Evolutionary conservation across 2,329 filamentous ascomycete species (phyloP).

Genomic region (Colletotrichum sp.): DNA sequence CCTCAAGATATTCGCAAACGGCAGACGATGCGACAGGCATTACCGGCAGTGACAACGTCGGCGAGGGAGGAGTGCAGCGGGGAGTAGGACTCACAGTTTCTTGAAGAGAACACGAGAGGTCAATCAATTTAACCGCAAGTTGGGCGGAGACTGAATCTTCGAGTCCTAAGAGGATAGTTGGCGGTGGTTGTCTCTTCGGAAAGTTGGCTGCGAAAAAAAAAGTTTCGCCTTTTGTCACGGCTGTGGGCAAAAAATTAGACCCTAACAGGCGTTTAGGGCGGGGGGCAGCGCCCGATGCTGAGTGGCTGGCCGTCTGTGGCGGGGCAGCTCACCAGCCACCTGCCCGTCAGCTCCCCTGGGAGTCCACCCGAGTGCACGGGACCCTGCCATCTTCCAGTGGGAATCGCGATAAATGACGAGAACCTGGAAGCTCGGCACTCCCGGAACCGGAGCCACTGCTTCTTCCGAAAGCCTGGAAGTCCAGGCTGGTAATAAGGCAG

Average conservation of each 20-base stretch:
- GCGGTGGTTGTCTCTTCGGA: constrained; percentile 21
- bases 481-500: not conserved
- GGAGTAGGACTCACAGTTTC: constrained; percentile 38
- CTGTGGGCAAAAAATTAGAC: constrained; percentile 22
- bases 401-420: not conserved
- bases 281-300: not conserved
- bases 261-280: constrained; percentile 17
- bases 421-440: not conserved
- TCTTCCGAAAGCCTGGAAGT: not conserved
- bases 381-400: not conserved
- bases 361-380: not conserved
- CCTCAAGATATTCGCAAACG: constrained; percentile 17
- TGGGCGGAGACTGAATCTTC: constrained; percentile 99
- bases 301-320: not conserved
- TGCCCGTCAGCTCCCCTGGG: not conserved
- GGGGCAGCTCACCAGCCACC: not conserved
- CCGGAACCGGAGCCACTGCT: constrained; percentile 3
- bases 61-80: not conserved
- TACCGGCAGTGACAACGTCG: not conserved
- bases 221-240: constrained; percentile 27
- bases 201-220: constrained; percentile 25
- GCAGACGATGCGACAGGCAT: not conserved
- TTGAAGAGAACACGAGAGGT: constrained; percentile 78
- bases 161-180: constrained; percentile 66
- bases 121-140: constrained; percentile 99